Percentiles rank a stretch among this genome's conserved stretches.
These are phyloP conservation scores for Puccinia polysora DNA, from an alignment of 1,284 basidiomycete genomes.

Conservation along the genomic window DNA sequence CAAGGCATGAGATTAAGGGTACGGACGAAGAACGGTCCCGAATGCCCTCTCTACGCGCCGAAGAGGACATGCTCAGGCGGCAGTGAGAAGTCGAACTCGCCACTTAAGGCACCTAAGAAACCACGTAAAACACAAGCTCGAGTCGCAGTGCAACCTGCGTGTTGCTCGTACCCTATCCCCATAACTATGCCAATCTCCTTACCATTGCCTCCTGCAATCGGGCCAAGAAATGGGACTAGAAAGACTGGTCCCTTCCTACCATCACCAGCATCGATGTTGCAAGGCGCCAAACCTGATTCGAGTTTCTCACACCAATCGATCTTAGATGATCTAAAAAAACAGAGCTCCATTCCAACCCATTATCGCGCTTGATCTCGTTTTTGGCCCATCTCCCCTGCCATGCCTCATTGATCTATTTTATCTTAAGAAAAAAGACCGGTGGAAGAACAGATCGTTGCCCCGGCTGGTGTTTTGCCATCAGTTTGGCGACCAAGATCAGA, in stretches of 20 bases:
- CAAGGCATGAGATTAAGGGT: constrained; percentile 28
- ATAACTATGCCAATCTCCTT: neutral
- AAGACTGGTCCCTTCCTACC: neutral
- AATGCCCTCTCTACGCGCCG: neutral
- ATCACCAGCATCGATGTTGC: neutral
- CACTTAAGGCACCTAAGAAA: too few species aligned
- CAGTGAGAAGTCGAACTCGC: neutral
- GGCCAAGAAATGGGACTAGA: neutral
- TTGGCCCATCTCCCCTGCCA: too few species aligned
- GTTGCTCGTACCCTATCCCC: neutral
- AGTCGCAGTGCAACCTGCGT: neutral
- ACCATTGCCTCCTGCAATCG: neutral
- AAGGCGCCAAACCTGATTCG: constrained; percentile 3
- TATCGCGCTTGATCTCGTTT: too few species aligned
- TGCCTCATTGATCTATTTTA: too few species aligned
- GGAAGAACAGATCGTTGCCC: too few species aligned
- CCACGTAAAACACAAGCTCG: neutral
- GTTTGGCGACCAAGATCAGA: too few species aligned
- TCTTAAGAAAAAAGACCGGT: too few species aligned
- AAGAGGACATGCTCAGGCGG: neutral
- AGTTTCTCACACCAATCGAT: too few species aligned
- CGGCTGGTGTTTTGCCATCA: too few species aligned
- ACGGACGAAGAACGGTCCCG: neutral
- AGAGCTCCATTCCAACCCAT: too few species aligned
- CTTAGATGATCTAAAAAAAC: too few species aligned